Evolutionary conservation across 192 early-diverging fungal species (phyloP), one percentile per base, ranked within the genome.

Genomic region (Irineochytrium annulatum): DNA sequence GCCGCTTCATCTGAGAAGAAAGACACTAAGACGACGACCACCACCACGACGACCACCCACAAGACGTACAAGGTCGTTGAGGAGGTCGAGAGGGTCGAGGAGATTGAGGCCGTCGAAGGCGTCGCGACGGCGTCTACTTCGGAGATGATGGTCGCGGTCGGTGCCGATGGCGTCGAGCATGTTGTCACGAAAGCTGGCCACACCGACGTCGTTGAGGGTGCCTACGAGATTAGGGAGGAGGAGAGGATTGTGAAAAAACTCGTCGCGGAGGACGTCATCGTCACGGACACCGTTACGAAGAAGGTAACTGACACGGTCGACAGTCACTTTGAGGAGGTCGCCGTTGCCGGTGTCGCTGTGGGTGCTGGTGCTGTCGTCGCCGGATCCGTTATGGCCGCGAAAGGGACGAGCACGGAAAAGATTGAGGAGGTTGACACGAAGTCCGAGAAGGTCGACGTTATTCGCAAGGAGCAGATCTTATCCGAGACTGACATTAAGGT

Each of bases 321-420:
- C n/a, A n/a, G n/a, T n/a, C n/a, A n/a, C n/a, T n/a, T n/a, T n/a
- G 37, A 41, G 11, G 37, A 41, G 37, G 37, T n/a, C 11, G 8
- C 37, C 11, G 37, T 51, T 8, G 27, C 41, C 34, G 33, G 16
- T 22, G 53, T 57, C 75, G 13, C 67, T 73, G 3, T 37, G 39
- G 16, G 63, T 63, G 48, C 61, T 16, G 24, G 29, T 22, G 48
- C 44, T 24, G 52, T n/a, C 34, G 2, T 27, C 39, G 34, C 6
- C 32, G 61, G 14, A 37, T 49, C 51, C 39, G 61, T 24, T 33
- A 34, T n/a, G 19, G 61, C 37, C 39, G 29, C 49, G 17, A 22
- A 55, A 14, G 27, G 19, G 52, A 48, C n/a, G 46, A 11, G 19
- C 16, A 22, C 31, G 17, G 20, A 19, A 17, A 13, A 22, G 22